phyloP scores from a whole-genome alignment of 805 yeast genomes.

The Candida oleophila region DNA sequence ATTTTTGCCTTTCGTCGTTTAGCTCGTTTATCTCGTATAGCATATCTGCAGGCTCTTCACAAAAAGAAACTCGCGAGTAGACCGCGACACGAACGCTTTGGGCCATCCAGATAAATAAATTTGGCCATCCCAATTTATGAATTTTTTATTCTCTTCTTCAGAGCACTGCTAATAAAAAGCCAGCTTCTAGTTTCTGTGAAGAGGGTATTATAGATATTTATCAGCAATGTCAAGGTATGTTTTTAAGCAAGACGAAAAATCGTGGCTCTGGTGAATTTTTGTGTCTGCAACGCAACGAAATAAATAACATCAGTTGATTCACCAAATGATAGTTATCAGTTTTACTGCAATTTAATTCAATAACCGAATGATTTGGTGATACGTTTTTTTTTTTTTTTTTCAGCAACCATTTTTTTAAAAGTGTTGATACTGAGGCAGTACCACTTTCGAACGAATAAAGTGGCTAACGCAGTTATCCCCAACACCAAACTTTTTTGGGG shows the following conservation, averaged over 20 bases:
- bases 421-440: too few species aligned
- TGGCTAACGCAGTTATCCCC: too few species aligned
- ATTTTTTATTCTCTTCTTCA: background rate
- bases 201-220: background rate
- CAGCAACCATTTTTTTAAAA: too few species aligned
- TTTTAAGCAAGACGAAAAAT: background rate
- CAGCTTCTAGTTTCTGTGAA: background rate
- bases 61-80: background rate
- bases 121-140: background rate
- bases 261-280: background rate
- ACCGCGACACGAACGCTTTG: background rate
- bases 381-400: too few species aligned
- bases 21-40: slow-evolving; percentile 4
- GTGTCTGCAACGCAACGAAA: too few species aligned
- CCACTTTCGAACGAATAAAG: too few species aligned
- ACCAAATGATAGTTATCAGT: too few species aligned
- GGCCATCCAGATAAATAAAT: slow-evolving; percentile 1
- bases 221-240: slow-evolving; percentile 5
- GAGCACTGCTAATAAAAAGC: background rate
- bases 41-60: background rate
- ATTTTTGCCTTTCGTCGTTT: too few species aligned
- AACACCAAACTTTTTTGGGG: too few species aligned
- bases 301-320: too few species aligned
- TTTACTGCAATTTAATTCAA: too few species aligned
- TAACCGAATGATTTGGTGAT: too few species aligned